These are phyloP conservation scores for Pyrus betulifolia DNA, from an alignment of 306 rosid genomes.

Conservation along the genomic window DNA sequence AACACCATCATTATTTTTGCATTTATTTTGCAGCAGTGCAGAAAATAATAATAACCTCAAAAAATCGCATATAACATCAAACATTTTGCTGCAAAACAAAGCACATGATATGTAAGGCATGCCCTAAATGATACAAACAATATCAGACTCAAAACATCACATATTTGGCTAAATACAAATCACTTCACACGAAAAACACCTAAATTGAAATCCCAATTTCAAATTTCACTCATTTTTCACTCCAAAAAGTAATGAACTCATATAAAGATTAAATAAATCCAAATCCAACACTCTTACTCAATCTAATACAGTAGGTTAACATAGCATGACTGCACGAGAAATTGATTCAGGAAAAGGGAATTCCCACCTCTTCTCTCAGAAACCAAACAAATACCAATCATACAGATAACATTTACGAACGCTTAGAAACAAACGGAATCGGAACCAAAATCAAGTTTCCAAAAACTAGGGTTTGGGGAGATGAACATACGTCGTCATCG, in stretches of 20 bases:
- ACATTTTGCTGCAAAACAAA: background rate
- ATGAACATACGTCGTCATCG: conserved; percentile 33
- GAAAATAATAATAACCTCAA: background rate
- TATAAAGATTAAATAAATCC: background rate
- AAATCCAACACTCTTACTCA: background rate
- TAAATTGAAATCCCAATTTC: no score
- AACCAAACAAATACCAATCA: background rate
- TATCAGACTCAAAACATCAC: background rate
- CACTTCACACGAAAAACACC: background rate
- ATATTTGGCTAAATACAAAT: background rate
- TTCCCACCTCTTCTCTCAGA: background rate
- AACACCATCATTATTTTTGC: background rate
- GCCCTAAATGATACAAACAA: no score
- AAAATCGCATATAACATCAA: background rate
- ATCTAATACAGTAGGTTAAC: background rate
- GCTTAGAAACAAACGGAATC: background rate
- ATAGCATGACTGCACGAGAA: background rate
- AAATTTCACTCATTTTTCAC: background rate
- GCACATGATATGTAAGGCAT: background rate
- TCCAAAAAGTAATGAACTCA: background rate
- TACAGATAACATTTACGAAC: background rate
- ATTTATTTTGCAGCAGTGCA: background rate
- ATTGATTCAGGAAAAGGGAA: background rate
- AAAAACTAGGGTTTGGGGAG: conserved; percentile 22
- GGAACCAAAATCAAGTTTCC: background rate